Evolutionary conservation across 2,329 filamentous ascomycete genomes (phyloP).

Genomic region (Hypoxylon sp.): DNA sequence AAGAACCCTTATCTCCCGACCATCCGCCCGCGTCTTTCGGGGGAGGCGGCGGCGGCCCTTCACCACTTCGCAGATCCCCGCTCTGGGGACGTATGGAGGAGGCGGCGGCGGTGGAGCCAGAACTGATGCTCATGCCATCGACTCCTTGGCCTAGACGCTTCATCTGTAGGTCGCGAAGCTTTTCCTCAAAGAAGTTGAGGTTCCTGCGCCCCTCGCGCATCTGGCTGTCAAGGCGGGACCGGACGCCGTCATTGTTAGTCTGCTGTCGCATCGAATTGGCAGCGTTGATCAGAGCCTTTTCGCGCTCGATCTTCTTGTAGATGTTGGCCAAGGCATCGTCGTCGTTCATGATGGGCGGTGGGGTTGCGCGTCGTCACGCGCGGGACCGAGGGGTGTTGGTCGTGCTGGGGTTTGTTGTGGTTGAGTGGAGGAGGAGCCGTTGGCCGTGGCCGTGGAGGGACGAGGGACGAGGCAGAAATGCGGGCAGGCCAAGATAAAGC

Average conservation of each 20-base stretch:
- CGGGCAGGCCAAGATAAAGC: conserved; percentile 33
- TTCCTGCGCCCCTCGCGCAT: conserved; percentile 94
- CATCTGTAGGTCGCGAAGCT: conserved; percentile 86
- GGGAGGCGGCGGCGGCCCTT: conserved; percentile 69
- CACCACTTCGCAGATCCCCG: conserved; percentile 53
- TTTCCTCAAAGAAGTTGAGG: conserved; percentile 94
- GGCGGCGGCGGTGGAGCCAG: conserved; percentile 51
- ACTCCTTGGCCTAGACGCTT: conserved; percentile 75
- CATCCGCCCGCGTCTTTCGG: conserved; percentile 70
- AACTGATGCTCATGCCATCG: conserved; percentile 69
- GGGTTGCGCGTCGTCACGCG: conserved; percentile 50
- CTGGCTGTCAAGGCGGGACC: conserved; percentile 89
- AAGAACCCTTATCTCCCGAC: conserved; percentile 64
- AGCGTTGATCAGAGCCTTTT: conserved; percentile 93
- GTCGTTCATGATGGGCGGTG: conserved; percentile 64
- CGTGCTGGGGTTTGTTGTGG: conserved; percentile 16
- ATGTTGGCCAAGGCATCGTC: conserved; percentile 78
- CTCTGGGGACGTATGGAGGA: conserved; percentile 54
- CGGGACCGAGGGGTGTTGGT: conserved; percentile 36
- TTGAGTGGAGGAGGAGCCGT: conserved; percentile 2
- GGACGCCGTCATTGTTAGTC: conserved; percentile 90
- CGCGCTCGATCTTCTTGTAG: conserved; percentile 95
- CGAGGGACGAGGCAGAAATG: conserved; percentile 25
- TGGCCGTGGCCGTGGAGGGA: background rate
- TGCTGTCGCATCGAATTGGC: conserved; percentile 95